Base-by-base conservation (phyloP, 2,329 filamentous ascomycete genomes). In the Talaromyces sp. region DNA sequence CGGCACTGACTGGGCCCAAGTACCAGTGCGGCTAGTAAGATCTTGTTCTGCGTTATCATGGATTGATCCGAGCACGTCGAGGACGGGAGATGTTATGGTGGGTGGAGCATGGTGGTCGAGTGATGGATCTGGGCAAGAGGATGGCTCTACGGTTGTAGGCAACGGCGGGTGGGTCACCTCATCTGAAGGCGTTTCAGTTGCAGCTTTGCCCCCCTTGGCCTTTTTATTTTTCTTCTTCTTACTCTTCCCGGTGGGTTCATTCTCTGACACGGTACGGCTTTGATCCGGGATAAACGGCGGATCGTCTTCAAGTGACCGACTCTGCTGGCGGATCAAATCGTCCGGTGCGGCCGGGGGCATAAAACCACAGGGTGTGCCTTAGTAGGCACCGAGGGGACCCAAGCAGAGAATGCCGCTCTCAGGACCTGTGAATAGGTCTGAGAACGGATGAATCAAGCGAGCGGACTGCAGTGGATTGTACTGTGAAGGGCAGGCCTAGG, bases 1-100 rank as follows among this genome's bases (percentile, higher is more conserved):
- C 0, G 75, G 74, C n/a, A 77, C 70, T 11, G 73, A 70, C 47
- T 71, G 70, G 32, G 74, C 70, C 75, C 75, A 78, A n/a, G 69
- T 74, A 59, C 71, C 72, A 4, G 74, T 77, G 39, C 73, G 66
- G 36, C 65, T 62, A 29, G 61, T 63, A 7, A 72, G 64, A 42
- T 76, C 71, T 37, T 65, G 69, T 17, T 70, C 69, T 6, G 63
- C 61, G 14, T 65, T 61, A 22, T 66, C 65, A 43, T 58, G 60
- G 27, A 73, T 58, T 13, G 70, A 66, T 17, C 63, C 71, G 14
- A 76, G 62, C 14, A 69, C 70, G 54, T 73, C 70, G 41, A 76
- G 65, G n/a, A 70, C 67, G 11, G 75, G 74, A 7, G 73, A 72
- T 22, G 65, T 64, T 29, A 70, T 64, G 35, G 61, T 52, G 46